Conservation (phyloP, 306 rosid genomes). For the Citrullus colocynthis region DNA sequence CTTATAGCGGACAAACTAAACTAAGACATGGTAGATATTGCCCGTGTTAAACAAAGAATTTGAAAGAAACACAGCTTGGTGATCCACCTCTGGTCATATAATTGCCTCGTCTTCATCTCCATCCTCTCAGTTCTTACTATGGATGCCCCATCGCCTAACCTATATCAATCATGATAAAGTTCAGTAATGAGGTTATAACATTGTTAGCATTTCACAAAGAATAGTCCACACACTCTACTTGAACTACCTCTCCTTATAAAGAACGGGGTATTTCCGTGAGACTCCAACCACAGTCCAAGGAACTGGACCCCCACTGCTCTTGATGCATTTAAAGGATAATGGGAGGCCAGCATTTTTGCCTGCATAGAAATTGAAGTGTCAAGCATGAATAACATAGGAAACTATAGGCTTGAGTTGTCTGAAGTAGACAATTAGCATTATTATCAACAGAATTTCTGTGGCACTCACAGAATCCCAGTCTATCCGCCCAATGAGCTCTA, state of each 20-base stretch:
- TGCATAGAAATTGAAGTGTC: slow-evolving; percentile 15
- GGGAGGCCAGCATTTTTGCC: slow-evolving; percentile 65
- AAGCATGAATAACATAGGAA: slow-evolving; percentile 12
- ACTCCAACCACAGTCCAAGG: slow-evolving; percentile 80
- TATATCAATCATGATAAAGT: slow-evolving; percentile 18
- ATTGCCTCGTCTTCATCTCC: slow-evolving; percentile 45
- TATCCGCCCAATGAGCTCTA: slow-evolving; percentile 83
- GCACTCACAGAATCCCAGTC: slow-evolving; percentile 73
- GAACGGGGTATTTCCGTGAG: slow-evolving; percentile 67
- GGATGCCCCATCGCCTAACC: slow-evolving; percentile 58
- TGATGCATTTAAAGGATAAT: slow-evolving; percentile 74
- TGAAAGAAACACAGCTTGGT: neutral
- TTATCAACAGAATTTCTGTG: slow-evolving; percentile 2
- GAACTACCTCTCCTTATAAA: slow-evolving; percentile 74
- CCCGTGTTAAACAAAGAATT: slow-evolving; percentile 6
- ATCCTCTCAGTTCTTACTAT: slow-evolving; percentile 76
- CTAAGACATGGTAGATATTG: neutral
- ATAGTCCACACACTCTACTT: slow-evolving; percentile 3
- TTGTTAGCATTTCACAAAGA: neutral
- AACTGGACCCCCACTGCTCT: slow-evolving; percentile 59
- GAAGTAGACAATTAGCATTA: slow-evolving; percentile 6
- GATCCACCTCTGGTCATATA: slow-evolving; percentile 59
- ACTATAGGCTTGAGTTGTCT: neutral
- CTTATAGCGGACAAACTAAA: neutral
- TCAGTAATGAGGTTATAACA: neutral